Conservation (phyloP, 1,139 yeast genomes). For the Nakaseomyces uthaithaninus region DNA sequence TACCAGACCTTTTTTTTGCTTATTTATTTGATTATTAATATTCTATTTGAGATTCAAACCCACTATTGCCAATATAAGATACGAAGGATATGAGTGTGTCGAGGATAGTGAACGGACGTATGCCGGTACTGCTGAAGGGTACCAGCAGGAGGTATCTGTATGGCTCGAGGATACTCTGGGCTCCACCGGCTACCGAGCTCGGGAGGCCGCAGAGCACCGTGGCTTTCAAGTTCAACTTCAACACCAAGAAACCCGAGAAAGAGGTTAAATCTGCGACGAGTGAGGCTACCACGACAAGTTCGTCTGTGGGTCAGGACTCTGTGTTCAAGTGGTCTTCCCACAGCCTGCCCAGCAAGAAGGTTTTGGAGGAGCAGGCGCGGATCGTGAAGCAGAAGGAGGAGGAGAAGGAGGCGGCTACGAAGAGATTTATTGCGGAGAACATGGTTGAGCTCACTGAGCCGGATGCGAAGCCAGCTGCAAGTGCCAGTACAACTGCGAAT, state of each 20-base stretch:
- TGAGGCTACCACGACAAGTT: background rate
- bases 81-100: background rate
- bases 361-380: slow-evolving; percentile 3
- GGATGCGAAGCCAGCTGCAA: background rate
- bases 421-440: slow-evolving; percentile 3
- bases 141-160: slow-evolving; percentile 3
- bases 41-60: background rate
- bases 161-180: background rate
- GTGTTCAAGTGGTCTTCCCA: slow-evolving; percentile 2
- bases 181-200: background rate
- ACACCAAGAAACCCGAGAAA: background rate
- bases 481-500: background rate
- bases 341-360: slow-evolving; percentile 6
- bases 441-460: slow-evolving; percentile 5
- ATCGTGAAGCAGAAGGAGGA: slow-evolving; percentile 2
- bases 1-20: no score
- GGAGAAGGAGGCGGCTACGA: slow-evolving; percentile 1
- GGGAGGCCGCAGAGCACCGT: slow-evolving; percentile 1
- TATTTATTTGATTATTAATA: no score
- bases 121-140: slow-evolving; percentile 6
- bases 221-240: slow-evolving; percentile 6
- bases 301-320: no score
- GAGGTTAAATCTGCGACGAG: background rate
- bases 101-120: background rate
- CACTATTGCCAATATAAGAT: background rate